A percentile compares a stretch with the other conserved stretches of the same genome.
These are phyloP conservation scores for Eucalyptus erythrocorys DNA, from an alignment of 345 rosid genomes.

Conservation along the genomic window DNA sequence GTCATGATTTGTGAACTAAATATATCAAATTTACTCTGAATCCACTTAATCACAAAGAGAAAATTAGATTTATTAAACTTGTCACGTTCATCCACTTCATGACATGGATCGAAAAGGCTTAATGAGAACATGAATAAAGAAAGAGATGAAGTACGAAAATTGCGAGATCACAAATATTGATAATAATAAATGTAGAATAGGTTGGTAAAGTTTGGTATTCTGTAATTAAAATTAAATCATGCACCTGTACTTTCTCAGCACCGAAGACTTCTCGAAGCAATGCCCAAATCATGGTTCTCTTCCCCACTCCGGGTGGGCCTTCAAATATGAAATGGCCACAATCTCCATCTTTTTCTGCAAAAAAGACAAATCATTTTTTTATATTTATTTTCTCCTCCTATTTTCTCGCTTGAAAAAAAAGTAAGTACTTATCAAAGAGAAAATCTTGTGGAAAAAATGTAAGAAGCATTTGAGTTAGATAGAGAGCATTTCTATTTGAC, in stretches of 20 bases:
- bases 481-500: neutral
- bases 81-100: neutral
- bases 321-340: conserved; percentile 38
- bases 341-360: conserved; percentile 9
- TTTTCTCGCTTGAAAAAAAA: neutral
- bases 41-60: neutral
- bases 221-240: neutral
- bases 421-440: neutral
- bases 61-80: neutral
- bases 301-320: conserved; percentile 59
- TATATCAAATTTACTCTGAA: neutral
- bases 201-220: neutral
- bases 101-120: neutral
- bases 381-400: neutral
- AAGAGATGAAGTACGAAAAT: neutral
- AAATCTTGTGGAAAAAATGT: neutral
- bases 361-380: neutral
- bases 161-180: neutral
- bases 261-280: conserved; percentile 42
- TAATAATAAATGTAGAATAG: neutral
- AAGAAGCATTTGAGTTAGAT: neutral
- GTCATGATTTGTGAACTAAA: neutral
- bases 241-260: conserved; percentile 27
- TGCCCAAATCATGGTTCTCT: conserved; percentile 56
- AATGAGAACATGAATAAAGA: neutral